Evolutionary conservation across 768 basidiomycete species (phyloP).

Genomic region (Naganishia onofrii): DNA sequence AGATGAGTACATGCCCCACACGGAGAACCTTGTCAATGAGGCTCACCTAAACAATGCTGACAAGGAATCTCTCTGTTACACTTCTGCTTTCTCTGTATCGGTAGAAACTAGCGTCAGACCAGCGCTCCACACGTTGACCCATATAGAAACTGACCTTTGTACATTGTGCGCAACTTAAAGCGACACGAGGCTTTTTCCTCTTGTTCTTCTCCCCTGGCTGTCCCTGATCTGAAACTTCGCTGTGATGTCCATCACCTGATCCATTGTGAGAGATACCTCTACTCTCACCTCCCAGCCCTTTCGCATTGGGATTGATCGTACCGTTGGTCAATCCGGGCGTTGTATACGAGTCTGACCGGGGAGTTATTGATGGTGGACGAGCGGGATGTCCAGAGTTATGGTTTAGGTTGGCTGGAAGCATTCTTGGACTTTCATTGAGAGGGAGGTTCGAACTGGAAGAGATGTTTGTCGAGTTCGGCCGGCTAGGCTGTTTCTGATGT

Average conservation of each 20-base stretch:
- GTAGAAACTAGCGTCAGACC: neutral
- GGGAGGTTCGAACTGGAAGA: conserved; percentile 14
- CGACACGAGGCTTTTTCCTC: conserved; percentile 50
- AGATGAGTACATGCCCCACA: neutral
- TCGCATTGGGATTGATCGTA: conserved; percentile 18
- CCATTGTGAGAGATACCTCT: neutral
- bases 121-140: conserved; percentile 29
- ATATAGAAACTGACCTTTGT: conserved; percentile 39
- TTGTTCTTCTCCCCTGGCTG: conserved; percentile 30
- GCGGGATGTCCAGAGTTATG: neutral
- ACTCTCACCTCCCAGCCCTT: conserved; percentile 4
- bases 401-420: neutral
- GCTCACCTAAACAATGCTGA: conserved; percentile 45
- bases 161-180: conserved; percentile 48
- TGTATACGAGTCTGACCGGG: neutral
- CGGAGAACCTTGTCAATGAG: neutral
- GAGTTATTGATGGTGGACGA: neutral
- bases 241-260: neutral
- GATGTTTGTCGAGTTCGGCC: neutral
- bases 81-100: conserved; percentile 33
- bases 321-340: conserved; percentile 7
- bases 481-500: neutral
- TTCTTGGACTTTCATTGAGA: conserved; percentile 4
- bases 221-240: conserved; percentile 1
- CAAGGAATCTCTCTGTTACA: conserved; percentile 51